Conservation (phyloP, 495 filamentous ascomycete species). For the Xylaria acuta region DNA sequence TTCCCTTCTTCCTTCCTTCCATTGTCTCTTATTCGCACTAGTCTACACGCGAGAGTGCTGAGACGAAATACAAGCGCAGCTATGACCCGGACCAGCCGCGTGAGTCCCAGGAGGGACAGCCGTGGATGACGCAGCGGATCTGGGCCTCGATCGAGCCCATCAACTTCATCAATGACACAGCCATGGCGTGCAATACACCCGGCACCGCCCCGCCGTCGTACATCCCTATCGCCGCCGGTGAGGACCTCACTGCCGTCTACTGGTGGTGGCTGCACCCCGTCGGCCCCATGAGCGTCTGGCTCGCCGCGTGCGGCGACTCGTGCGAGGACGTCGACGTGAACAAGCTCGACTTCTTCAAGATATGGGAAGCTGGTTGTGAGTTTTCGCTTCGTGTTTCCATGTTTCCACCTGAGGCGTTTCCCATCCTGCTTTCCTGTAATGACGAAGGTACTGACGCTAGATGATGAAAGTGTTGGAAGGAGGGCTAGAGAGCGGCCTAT, state of each 20-base stretch:
- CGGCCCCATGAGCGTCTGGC: conserved; percentile 58
- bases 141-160: conserved; percentile 55
- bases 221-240: conserved; percentile 52
- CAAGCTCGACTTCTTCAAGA: conserved; percentile 57
- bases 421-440: not conserved
- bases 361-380: conserved; percentile 53
- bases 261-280: conserved; percentile 61
- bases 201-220: conserved; percentile 48
- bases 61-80: conserved; percentile 29
- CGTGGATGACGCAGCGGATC: conserved; percentile 53
- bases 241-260: conserved; percentile 54
- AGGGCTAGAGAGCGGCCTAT: conserved; percentile 55
- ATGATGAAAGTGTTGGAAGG: conserved; percentile 44
- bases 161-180: conserved; percentile 44
- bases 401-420: not conserved
- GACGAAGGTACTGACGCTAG: not conserved
- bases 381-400: not conserved
- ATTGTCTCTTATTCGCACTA: too few species aligned
- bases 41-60: not conserved
- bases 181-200: conserved; percentile 53
- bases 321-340: conserved; percentile 50
- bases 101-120: conserved; percentile 45
- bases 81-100: conserved; percentile 48
- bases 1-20: too few species aligned
- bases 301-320: conserved; percentile 50